Evolutionary conservation across 345 rosid genomes (phyloP), one percentile per base, ranked within the genome.

Genomic region (Balakata baccata): DNA sequence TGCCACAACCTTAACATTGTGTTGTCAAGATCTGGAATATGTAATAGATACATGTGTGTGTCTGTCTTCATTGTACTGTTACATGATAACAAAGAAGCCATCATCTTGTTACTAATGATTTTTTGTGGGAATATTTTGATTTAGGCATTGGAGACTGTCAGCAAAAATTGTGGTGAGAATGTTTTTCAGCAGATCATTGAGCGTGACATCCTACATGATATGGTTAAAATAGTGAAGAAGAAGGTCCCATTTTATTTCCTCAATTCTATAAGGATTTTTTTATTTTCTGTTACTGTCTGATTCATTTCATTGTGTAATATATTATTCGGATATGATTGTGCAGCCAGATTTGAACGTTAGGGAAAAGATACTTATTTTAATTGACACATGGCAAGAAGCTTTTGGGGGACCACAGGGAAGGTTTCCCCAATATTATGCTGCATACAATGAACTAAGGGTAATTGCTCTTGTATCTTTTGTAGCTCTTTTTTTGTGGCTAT

Each of bases 161-260:
- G 96, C 87, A 95, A 95, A 86, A 95, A 92, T 64, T 95, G 99
- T 75, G 96, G 96, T 2, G 98, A 95, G 71, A 84, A 76, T 78
- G 86, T 95, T 62, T 89, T 87, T 80, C 94, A 89, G 88, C 96
- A 81, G 84, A 95, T 95, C 25, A 81, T 85, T 18, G 99, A 95
- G 78, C 97, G 99, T 49, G 97, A 91, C 74, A 89, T 95, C 78
- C 83, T 95, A 73, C 96, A 79, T 78, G 99, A 95, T 59, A 95
- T 95, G 99, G 97, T 95, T 77, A 95, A 92, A 81, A 87, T 92
- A 71, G 97, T 95, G 63, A 95, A 95, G 85, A 95, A 92, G 84
- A 95, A 91, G 99, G 99, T 92, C 75, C 17, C 34, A 7, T 51
- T 80, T 29, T 74, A 66, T 59, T 68, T 54, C 61, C 20, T 59